Conservation (phyloP, 345 rosid genomes). For the Bruguiera gymnorhiza region DNA sequence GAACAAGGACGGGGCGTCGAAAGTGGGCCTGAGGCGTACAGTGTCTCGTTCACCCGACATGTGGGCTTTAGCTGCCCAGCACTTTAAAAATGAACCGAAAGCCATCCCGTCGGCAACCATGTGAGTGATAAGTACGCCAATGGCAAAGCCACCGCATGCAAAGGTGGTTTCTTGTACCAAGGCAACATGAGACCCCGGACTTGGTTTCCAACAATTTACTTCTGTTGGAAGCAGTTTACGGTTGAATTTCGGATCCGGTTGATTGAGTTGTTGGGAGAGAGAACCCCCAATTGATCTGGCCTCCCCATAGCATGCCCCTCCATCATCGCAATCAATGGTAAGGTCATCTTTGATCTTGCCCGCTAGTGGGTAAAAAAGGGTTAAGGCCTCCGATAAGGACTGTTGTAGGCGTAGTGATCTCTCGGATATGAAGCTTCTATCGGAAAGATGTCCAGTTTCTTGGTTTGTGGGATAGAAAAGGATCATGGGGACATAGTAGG, state of each 20-base stretch:
- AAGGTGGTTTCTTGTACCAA: conserved; percentile 26
- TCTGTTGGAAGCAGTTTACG: conserved; percentile 10
- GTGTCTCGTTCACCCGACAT: not conserved
- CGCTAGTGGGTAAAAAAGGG: conserved; percentile 9
- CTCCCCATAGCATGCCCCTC: conserved; percentile 1
- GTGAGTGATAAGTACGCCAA: conserved; percentile 38
- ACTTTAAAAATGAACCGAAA: conserved; percentile 32
- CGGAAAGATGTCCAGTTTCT: not conserved
- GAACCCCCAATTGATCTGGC: not conserved
- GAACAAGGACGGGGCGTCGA: conserved; percentile 29
- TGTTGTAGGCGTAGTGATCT: conserved; percentile 1
- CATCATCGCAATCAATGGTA: conserved; percentile 11
- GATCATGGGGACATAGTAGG: not conserved
- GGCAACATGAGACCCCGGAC: not conserved
- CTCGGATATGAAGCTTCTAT: too few relatives aligned
- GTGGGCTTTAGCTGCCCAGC: conserved; percentile 30
- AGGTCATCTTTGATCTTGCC: conserved; percentile 10
- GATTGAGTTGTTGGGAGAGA: conserved; percentile 3
- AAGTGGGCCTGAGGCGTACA: conserved; percentile 18
- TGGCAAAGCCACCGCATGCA: conserved; percentile 38
- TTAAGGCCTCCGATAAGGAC: conserved; percentile 14
- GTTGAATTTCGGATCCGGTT: not conserved
- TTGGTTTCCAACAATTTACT: not conserved
- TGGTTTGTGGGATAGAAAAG: conserved; percentile 5
- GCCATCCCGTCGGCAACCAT: conserved; percentile 40